Conservation (phyloP, 768 basidiomycete genomes). For the Dendrothele bispora region DNA sequence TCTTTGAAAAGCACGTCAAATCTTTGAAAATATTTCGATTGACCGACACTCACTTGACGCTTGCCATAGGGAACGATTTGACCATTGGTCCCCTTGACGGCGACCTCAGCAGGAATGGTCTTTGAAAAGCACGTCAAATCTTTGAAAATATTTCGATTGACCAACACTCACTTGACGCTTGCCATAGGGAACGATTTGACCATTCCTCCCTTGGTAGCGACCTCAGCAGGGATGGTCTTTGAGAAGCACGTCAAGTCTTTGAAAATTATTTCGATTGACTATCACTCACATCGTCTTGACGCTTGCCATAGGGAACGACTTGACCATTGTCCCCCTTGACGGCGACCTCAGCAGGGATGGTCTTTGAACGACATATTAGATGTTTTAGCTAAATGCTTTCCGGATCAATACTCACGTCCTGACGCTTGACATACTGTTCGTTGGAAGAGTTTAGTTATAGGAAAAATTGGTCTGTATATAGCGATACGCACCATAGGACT, state of each 20-base stretch:
- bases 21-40: background rate
- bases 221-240: no score
- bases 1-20: background rate
- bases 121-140: no score
- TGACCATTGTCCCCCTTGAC: conserved; percentile 27
- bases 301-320: conserved; percentile 23
- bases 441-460: no score
- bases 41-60: conserved; percentile 3
- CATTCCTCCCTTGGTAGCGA: no score
- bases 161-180: no score
- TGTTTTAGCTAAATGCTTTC: conserved; percentile 5
- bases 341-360: conserved; percentile 17
- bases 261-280: no score
- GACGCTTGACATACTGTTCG: conserved; percentile 34
- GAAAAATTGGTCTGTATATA: background rate
- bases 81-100: conserved; percentile 35
- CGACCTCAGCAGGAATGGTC: conserved; percentile 28
- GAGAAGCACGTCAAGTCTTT: no score
- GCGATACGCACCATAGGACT: conserved; percentile 35
- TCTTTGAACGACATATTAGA: no score
- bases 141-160: no score
- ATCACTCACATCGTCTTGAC: no score
- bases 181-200: no score
- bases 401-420: conserved; percentile 37
- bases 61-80: conserved; percentile 27